Evolutionary conservation across 2,329 filamentous ascomycete species (phyloP), one percentile per base, ranked within the genome.

Genomic region (Colletotrichum sublineola): DNA sequence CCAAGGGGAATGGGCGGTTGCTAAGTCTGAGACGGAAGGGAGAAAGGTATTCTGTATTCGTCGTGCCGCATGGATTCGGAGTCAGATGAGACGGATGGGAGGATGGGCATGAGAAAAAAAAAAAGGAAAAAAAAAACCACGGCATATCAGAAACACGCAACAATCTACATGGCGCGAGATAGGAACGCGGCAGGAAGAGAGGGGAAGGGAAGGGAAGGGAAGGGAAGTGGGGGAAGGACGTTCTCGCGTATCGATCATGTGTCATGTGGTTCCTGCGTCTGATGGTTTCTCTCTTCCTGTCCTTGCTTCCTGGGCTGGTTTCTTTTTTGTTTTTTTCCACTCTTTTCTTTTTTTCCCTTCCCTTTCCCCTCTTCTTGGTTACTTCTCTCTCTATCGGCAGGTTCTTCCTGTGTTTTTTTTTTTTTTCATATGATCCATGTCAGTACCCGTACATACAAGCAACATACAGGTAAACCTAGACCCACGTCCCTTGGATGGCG

Each of bases 11-110:
- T 67, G 20, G 24, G n/a, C 31, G 38, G 63, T 29, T 50, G 50
- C 40, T 7, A n/a, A 48, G 46, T n/a, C 56, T 67, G 56, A 56
- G 63, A 57, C 63, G 64, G 44, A 46, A 57, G 48, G 40, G 42
- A 62, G 42, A 7, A 11, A 40, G 11, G 44, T 31, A 5, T n/a
- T 48, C 44, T n/a, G 29, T 5, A 52, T 46, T 12, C n/a, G 20
- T 8, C 46, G 20, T 11, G 14, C 8, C 9, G 20, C 7, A 52
- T n/a, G 15, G 5, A 33, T 33, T 33, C 11, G 44, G 58, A 62
- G 33, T 4, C 2, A n/a, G 44, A n/a, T 14, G 42, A 15, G 46
- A 31, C 38, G 40, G 14, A 36, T 24, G 24, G 24, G 24, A 24
- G 24, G 24, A 24, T 24, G 24, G 24, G 24, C 1, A 24, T 24